Conservation (phyloP, 75 land plant species). For the Picea sitchensis region DNA sequence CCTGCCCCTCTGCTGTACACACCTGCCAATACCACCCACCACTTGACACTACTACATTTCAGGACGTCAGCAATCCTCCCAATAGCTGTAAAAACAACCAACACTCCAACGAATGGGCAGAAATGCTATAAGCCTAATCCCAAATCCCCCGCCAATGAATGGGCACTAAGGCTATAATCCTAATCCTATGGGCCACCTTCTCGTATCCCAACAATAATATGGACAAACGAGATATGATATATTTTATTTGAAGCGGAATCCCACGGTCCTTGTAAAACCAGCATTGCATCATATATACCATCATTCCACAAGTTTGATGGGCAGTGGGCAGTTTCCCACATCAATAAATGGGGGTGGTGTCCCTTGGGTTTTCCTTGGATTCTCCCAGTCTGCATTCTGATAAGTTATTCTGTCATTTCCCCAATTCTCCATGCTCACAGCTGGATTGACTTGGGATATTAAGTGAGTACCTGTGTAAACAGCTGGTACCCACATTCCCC, state of each 20-base stretch:
- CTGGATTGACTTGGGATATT: slow-evolving; percentile 1
- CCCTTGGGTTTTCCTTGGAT: slow-evolving; percentile 2
- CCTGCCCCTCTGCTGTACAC: slow-evolving; percentile 2
- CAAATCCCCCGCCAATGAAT: background rate
- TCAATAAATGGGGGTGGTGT: slow-evolving; percentile 4
- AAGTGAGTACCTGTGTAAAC: background rate
- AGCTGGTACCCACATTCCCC: background rate
- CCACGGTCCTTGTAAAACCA: too few species aligned
- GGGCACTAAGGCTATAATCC: background rate
- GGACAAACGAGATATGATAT: too few species aligned
- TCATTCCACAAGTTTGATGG: too few species aligned
- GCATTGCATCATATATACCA: too few species aligned
- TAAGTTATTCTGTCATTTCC: background rate
- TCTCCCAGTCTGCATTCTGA: background rate
- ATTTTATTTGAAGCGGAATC: too few species aligned
- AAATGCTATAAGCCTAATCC: background rate
- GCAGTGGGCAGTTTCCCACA: background rate
- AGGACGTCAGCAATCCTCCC: background rate
- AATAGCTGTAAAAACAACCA: background rate
- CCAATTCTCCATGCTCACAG: slow-evolving; percentile 8
- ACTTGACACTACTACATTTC: background rate
- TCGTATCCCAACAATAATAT: background rate
- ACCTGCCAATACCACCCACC: background rate
- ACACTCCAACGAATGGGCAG: background rate
- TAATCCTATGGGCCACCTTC: background rate